phyloP scores from a whole-genome alignment of 805 yeast genomes.

The Sugiyamaella chiloensis region DNA sequence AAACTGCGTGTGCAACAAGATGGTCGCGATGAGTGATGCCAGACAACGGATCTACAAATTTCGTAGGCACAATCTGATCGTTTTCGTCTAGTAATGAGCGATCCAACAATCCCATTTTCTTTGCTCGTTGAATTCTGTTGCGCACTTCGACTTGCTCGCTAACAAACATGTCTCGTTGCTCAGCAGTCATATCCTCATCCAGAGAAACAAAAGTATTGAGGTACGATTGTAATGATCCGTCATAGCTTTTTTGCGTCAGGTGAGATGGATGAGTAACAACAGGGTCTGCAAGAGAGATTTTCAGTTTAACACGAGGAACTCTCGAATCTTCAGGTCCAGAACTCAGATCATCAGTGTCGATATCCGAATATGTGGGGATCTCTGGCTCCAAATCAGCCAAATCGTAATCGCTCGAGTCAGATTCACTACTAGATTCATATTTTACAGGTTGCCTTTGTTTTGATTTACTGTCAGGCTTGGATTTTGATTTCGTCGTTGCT shows the following conservation, averaged over 20 bases:
- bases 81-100: conserved; percentile 1
- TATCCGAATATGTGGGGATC: conserved; percentile 10
- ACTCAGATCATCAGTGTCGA: conserved; percentile 11
- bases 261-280: conserved; percentile 61
- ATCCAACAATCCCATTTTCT: conserved; percentile 33
- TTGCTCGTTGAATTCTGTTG: conserved; percentile 46
- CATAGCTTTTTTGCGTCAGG: conserved; percentile 42
- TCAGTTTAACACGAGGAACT: conserved; percentile 6
- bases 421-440: conserved; percentile 3
- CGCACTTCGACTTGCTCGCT: conserved; percentile 48
- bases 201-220: conserved; percentile 55
- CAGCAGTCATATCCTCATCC: conserved; percentile 57
- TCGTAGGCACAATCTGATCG: conserved; percentile 31
- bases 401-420: conserved; percentile 9
- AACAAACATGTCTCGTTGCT: conserved; percentile 61
- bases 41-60: conserved; percentile 48
- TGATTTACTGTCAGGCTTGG: not conserved
- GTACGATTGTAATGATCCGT: conserved; percentile 40
- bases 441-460: not conserved
- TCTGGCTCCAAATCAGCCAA: conserved; percentile 2
- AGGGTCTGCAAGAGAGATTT: conserved; percentile 31
- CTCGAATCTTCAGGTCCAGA: conserved; percentile 7
- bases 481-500: not conserved
- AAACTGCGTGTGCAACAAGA: conserved; percentile 69
- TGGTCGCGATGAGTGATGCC: conserved; percentile 65